Evolutionary conservation across 805 yeast genomes (phyloP).

Genomic region (Hanseniaspora clermontiae): DNA sequence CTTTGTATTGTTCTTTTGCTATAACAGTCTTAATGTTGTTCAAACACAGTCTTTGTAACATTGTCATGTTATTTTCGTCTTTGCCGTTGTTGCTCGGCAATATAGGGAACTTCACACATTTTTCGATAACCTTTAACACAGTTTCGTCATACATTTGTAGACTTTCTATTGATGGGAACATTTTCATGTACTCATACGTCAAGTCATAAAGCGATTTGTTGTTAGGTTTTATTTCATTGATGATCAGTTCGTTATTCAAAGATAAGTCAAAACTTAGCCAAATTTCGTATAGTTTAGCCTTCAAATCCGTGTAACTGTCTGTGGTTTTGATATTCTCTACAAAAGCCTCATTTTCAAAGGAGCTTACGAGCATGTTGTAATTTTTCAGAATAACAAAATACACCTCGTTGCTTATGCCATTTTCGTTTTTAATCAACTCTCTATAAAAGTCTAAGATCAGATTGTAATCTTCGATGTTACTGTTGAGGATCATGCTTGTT

Average conservation of each 20-base stretch:
- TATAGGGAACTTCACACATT: conserved; percentile 9
- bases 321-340: not conserved
- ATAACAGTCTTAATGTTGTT: not conserved
- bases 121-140: conserved; percentile 3
- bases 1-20: not conserved
- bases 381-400: not conserved
- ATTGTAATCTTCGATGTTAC: not conserved
- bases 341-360: not conserved
- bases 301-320: not conserved
- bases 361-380: not conserved
- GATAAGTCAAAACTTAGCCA: conserved; percentile 10
- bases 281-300: not conserved
- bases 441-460: not conserved
- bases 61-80: conserved; percentile 8
- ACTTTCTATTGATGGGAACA: not conserved
- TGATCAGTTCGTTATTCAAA: conserved; percentile 5
- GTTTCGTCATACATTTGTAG: not conserved
- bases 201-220: conserved; percentile 5
- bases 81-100: conserved; percentile 1
- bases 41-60: conserved; percentile 8
- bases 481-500: not conserved
- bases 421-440: not conserved
- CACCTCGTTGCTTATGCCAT: not conserved
- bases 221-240: conserved; percentile 7
- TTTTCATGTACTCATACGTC: conserved; percentile 7